Percentiles rank a stretch among this genome's conserved stretches.
phyloP scores from a whole-genome alignment of 2,329 filamentous ascomycete genomes.

The Microsporum canis region DNA sequence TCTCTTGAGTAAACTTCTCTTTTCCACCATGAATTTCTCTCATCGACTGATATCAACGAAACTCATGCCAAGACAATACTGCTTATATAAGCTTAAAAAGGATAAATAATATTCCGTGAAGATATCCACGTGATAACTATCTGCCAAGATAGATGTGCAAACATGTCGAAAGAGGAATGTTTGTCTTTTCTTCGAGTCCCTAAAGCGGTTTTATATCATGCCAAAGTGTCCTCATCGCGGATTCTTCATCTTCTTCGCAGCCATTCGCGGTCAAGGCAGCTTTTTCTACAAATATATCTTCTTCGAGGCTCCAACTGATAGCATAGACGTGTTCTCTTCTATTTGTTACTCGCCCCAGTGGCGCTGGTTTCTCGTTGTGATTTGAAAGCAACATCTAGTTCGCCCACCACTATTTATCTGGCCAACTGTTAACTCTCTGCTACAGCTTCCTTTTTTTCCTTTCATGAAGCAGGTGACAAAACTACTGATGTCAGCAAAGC shows the following conservation, averaged over 20 bases:
- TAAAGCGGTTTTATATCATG: conserved; percentile 6
- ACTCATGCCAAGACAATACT: background rate
- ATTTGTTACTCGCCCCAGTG: background rate
- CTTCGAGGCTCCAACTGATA: background rate
- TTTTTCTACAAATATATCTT: background rate
- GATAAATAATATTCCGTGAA: background rate
- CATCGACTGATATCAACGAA: background rate
- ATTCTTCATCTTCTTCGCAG: background rate
- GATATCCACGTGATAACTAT: background rate
- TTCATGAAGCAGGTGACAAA: background rate
- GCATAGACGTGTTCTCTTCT: conserved; percentile 15
- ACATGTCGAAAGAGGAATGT: conserved; percentile 11
- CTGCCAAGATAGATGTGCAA: conserved; percentile 3
- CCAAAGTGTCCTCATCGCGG: conserved; percentile 17
- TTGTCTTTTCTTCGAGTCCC: conserved; percentile 6
- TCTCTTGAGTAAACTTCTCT: no score
- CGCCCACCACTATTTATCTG: background rate
- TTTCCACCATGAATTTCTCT: no score
- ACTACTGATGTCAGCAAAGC: background rate
- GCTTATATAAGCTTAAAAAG: background rate
- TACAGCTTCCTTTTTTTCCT: background rate
- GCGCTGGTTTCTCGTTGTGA: background rate
- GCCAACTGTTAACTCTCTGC: conserved; percentile 3
- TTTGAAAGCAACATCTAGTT: conserved; percentile 9
- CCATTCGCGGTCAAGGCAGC: background rate